phyloP scores from a whole-genome alignment of 768 basidiomycete genomes.

The Podaxis sp. region DNA sequence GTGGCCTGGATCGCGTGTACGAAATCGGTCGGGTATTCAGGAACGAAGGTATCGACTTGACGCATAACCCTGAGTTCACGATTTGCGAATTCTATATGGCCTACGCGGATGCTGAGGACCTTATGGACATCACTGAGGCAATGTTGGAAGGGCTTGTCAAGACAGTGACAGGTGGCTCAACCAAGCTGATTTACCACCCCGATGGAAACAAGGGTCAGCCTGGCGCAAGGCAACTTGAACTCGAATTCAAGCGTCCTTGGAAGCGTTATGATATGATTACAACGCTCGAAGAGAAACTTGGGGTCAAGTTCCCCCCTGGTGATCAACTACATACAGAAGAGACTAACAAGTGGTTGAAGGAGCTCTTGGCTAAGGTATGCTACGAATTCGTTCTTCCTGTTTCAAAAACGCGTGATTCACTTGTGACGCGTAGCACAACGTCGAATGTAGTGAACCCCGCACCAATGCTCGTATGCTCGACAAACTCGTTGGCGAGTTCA shows the following conservation, averaged over 20 bases:
- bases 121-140: conserved; percentile 96
- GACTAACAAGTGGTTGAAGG: conserved; percentile 85
- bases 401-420: background rate
- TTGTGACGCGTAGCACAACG: conserved; percentile 66
- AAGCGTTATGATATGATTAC: conserved; percentile 98
- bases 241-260: conserved; percentile 95
- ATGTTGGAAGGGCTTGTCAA: conserved; percentile 91
- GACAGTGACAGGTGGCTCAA: conserved; percentile 77
- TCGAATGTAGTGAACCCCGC: conserved; percentile 94
- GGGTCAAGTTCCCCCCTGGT: conserved; percentile 90
- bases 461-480: conserved; percentile 94
- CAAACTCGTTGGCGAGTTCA: conserved; percentile 99
- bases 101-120: conserved; percentile 97
- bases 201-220: conserved; percentile 86
- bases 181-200: conserved; percentile 84
- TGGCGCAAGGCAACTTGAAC: conserved; percentile 58
- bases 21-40: conserved; percentile 98
- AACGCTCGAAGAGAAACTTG: conserved; percentile 92
- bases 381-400: background rate
- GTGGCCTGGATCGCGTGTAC: conserved; percentile 96
- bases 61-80: conserved; percentile 98
- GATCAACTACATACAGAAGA: conserved; percentile 85
- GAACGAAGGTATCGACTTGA: conserved; percentile 98
- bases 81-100: conserved; percentile 99
- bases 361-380: conserved; percentile 78